Base-by-base conservation (phyloP, 176 grass and related monocot species). In the Avena eriantha region DNA sequence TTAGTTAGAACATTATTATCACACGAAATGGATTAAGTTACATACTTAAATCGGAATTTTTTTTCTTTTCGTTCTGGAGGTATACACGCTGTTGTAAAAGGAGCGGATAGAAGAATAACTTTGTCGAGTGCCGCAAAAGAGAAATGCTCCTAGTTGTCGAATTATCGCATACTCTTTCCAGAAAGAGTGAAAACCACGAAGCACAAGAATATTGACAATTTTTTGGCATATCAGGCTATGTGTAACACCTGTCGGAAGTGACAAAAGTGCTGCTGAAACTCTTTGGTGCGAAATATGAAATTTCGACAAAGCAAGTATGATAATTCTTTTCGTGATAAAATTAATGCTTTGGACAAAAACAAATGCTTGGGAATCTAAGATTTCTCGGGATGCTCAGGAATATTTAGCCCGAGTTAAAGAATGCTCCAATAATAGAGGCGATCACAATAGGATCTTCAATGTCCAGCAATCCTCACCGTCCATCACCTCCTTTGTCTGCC, bases 131-230 rank as follows among this genome's bases (percentile, higher is more conserved):
- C 24, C 48, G 36, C 26, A 21, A 21, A 35, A 50, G 58, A 61
- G 8, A 49, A 45, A 77, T 43, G 54, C 66, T 39, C 5, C 54
- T 21, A 21, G 54, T 21, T 56, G 54, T 5, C 54, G 54, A 56
- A 56, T 21, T 21, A 56, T 19, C 2, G 58, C n/a, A 61, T 24
- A 26, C 22, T 4, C 71, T 86, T 86, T 86, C 15, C 22, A 0
- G 10, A 86, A 82, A 86, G 88, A 48, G 33, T 60, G 83, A 86
- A 29, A 86, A 61, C 83, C 63, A 86, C 79, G n/a, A 5, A 5
- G 72, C 16, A 31, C 43, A 60, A 6, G 61, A 82, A 77, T 86
- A 83, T 69, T 51, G 4, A 4, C 21, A 72, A 22, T 1, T 69
- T 69, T 17, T 47, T n/a, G n/a, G 70, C 2, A 11, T 67, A 76